Conservation (phyloP, 164 flowering plant species). For the Annona cherimola region DNA sequence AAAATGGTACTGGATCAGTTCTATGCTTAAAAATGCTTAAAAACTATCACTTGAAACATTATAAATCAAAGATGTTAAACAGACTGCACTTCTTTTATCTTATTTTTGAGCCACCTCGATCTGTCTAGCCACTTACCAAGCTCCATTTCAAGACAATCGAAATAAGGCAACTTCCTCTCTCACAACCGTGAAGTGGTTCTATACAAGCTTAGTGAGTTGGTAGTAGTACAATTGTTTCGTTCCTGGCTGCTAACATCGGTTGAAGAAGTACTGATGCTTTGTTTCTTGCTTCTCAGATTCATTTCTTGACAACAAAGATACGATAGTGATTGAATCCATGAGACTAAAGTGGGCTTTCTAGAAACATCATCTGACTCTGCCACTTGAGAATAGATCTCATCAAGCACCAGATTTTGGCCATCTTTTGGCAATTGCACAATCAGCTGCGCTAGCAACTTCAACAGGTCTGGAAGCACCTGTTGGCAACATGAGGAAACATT, state of each 20-base stretch:
- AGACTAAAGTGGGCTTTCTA: slow-evolving; percentile 75
- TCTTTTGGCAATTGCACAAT: slow-evolving; percentile 53
- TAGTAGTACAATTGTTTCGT: slow-evolving; percentile 11
- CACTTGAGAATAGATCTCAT: slow-evolving; percentile 61
- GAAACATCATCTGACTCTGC: slow-evolving; percentile 93
- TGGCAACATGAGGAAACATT: slow-evolving; percentile 6
- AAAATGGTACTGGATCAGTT: too few species aligned
- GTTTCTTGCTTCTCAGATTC: slow-evolving; percentile 3
- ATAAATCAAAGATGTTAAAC: too few species aligned
- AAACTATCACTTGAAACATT: too few species aligned
- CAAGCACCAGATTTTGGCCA: slow-evolving; percentile 61
- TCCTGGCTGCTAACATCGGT: slow-evolving; percentile 10
- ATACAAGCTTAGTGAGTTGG: slow-evolving; percentile 21
- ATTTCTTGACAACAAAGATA: slow-evolving; percentile 54
- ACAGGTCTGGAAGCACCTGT: slow-evolving; percentile 78
- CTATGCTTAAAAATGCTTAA: too few species aligned
- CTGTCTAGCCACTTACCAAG: too few species aligned
- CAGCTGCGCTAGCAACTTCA: slow-evolving; percentile 69
- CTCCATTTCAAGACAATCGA: too few species aligned
- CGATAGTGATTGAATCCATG: slow-evolving; percentile 92
- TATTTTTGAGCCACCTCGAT: too few species aligned
- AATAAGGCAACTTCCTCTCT: slow-evolving; percentile 1
- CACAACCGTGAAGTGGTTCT: slow-evolving; percentile 40
- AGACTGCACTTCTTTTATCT: too few species aligned
- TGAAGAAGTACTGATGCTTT: slow-evolving; percentile 4